A percentile compares a stretch with the other conserved stretches of the same genome.
These are phyloP conservation scores for Diaporthe aspalathi DNA, from an alignment of 2,329 filamentous ascomycete genomes.

Conservation along the genomic window DNA sequence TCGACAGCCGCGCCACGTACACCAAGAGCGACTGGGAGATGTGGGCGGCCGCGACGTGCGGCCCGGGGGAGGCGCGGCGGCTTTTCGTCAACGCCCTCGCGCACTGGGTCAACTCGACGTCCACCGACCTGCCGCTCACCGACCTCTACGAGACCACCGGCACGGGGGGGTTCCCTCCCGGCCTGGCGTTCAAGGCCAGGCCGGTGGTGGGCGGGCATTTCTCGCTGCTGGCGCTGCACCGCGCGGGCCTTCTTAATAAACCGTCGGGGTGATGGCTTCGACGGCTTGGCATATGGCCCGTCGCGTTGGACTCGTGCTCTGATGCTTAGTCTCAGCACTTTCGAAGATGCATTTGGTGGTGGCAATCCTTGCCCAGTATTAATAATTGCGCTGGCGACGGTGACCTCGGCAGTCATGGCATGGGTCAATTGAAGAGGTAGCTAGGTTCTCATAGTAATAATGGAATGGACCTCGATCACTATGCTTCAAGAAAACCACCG, in stretches of 20 bases:
- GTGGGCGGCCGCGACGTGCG: constrained; percentile 75
- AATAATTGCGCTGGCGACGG: too few species aligned
- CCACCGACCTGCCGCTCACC: constrained; percentile 71
- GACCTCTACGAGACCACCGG: constrained; percentile 76
- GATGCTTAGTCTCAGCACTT: too few species aligned
- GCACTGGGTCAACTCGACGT: constrained; percentile 76
- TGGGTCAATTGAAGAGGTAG: too few species aligned
- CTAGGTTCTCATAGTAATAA: too few species aligned
- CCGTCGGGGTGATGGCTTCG: background rate
- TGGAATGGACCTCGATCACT: too few species aligned
- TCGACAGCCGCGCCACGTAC: constrained; percentile 77
- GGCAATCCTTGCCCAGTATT: too few species aligned
- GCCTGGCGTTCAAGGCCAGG: constrained; percentile 73
- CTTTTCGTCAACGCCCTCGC: constrained; percentile 73
- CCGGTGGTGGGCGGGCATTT: constrained; percentile 80
- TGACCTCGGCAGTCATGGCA: too few species aligned
- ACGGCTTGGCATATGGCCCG: background rate
- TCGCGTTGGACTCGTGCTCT: too few species aligned
- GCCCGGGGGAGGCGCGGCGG: constrained; percentile 61
- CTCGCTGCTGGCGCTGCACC: constrained; percentile 69
- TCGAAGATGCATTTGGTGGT: too few species aligned
- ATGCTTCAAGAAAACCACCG: too few species aligned
- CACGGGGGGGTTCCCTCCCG: constrained; percentile 58
- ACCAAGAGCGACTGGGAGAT: constrained; percentile 82
- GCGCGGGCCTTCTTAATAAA: constrained; percentile 22